A percentile compares a stretch with the other conserved stretches of the same genome.
These are phyloP conservation scores for Saksenaea vasiformis DNA, from an alignment of 371 early-diverging fungal species.

Conservation along the genomic window DNA sequence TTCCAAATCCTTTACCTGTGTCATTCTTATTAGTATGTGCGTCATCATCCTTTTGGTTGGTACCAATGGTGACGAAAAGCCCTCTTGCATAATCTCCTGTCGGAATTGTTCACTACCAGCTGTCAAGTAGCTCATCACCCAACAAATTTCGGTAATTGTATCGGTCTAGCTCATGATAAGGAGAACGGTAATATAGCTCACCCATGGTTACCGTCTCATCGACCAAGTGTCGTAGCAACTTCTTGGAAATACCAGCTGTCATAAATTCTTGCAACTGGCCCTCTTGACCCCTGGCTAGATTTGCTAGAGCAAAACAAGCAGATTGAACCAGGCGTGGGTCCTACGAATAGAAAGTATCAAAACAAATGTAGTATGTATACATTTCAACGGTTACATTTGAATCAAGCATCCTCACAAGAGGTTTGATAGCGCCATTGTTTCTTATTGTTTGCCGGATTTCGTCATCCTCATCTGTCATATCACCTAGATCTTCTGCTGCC, in stretches of 20 bases:
- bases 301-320: slow-evolving; percentile 78
- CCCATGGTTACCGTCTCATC: slow-evolving; percentile 23
- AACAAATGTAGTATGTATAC: not conserved
- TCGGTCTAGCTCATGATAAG: slow-evolving; percentile 32
- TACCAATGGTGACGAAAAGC: slow-evolving; percentile 43
- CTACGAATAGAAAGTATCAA: slow-evolving; percentile 16
- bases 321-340: slow-evolving; percentile 63
- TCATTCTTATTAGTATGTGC: not conserved
- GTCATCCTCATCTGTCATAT: slow-evolving; percentile 69
- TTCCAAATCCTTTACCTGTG: slow-evolving; percentile 30
- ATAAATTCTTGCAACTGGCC: slow-evolving; percentile 54
- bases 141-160: slow-evolving; percentile 68
- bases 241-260: slow-evolving; percentile 37
- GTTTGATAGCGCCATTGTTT: slow-evolving; percentile 61
- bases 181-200: not conserved
- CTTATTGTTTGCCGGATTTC: slow-evolving; percentile 57
- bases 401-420: slow-evolving; percentile 57
- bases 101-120: slow-evolving; percentile 59
- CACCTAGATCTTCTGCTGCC: slow-evolving; percentile 75
- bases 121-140: slow-evolving; percentile 73
- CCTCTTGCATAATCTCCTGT: slow-evolving; percentile 47
- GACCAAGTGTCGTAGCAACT: slow-evolving; percentile 48
- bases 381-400: slow-evolving; percentile 34
- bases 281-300: slow-evolving; percentile 67
- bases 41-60: not conserved